Evolutionary conservation across 1,284 basidiomycete genomes (phyloP).

Genomic region (Phlebopus sp.): DNA sequence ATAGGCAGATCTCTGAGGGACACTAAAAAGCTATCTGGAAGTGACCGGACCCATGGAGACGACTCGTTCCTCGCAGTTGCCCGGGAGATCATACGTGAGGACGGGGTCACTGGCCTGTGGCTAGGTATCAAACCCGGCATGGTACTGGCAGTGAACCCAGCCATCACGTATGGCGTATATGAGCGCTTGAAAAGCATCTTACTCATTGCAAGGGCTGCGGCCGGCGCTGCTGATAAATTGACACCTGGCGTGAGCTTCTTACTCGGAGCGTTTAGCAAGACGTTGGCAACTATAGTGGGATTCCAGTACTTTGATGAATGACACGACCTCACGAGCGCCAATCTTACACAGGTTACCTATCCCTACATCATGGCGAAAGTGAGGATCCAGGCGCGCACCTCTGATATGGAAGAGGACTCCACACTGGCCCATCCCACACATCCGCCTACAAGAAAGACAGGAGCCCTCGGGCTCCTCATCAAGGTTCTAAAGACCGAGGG

Average conservation of each 20-base stretch:
- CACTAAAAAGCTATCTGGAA: background rate
- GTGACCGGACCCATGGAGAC: constrained; percentile 36
- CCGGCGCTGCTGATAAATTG: constrained; percentile 56
- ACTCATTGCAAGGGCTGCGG: constrained; percentile 51
- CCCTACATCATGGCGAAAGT: constrained; percentile 98
- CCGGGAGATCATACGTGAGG: constrained; percentile 87
- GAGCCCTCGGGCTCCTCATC: constrained; percentile 75
- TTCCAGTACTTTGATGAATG: background rate
- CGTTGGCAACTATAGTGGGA: constrained; percentile 90
- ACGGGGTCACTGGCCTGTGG: constrained; percentile 92
- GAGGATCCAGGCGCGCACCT: constrained; percentile 83
- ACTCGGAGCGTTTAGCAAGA: constrained; percentile 93
- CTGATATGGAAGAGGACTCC: constrained; percentile 42
- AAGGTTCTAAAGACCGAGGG: constrained; percentile 78
- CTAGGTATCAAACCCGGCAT: constrained; percentile 90
- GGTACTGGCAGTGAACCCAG: constrained; percentile 94
- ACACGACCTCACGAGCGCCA: background rate
- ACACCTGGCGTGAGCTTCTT: constrained; percentile 81
- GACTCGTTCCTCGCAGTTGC: constrained; percentile 80
- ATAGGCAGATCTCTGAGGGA: constrained; percentile 48
- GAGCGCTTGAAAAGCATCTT: constrained; percentile 84
- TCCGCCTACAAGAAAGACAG: constrained; percentile 49
- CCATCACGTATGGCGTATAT: constrained; percentile 97
- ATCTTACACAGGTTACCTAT: constrained; percentile 69
- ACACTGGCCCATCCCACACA: constrained; percentile 32